phyloP scores from a whole-genome alignment of 1,284 basidiomycete genomes.

The Tilletia walkeri region DNA sequence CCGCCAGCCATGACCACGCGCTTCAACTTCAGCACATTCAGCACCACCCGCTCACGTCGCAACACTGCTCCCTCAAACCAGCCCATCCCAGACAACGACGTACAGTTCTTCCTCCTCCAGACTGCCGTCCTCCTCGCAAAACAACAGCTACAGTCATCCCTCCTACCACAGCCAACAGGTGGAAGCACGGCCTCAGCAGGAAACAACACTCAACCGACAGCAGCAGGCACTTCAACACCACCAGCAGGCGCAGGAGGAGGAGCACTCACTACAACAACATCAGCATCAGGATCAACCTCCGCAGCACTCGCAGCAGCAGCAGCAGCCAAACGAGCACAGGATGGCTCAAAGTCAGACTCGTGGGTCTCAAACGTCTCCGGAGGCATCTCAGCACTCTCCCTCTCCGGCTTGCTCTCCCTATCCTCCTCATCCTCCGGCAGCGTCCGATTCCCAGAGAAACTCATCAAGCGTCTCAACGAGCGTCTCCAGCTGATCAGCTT shows the following conservation, averaged over 20 bases:
- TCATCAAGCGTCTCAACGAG: slow-evolving; percentile 48
- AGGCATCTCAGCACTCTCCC: slow-evolving; percentile 13
- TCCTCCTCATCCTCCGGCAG: slow-evolving; percentile 26
- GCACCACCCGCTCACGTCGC: neutral
- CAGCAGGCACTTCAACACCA: neutral
- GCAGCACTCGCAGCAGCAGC: neutral
- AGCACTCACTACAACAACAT: too few species aligned
- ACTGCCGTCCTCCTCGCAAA: slow-evolving; percentile 8
- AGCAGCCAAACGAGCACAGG: slow-evolving; percentile 2
- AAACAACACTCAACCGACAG: neutral
- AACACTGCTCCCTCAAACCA: neutral
- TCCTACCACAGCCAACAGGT: neutral
- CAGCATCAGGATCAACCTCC: neutral
- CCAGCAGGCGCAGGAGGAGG: neutral
- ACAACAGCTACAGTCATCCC: slow-evolving; percentile 1
- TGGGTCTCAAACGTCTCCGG: slow-evolving; percentile 15
- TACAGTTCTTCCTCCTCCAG: slow-evolving; percentile 17
- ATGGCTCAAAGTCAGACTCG: slow-evolving; percentile 7
- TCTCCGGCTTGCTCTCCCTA: slow-evolving; percentile 11
- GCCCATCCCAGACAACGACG: slow-evolving; percentile 10
- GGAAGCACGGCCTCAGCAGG: neutral
- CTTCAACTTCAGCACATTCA: neutral
- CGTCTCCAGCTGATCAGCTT: slow-evolving; percentile 50
- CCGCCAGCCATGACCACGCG: neutral
- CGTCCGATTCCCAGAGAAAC: slow-evolving; percentile 50